Percentiles rank a stretch among this genome's conserved stretches.
phyloP scores from a whole-genome alignment of 1,284 basidiomycete species.

The Mycosarcoma mackinlayi region DNA sequence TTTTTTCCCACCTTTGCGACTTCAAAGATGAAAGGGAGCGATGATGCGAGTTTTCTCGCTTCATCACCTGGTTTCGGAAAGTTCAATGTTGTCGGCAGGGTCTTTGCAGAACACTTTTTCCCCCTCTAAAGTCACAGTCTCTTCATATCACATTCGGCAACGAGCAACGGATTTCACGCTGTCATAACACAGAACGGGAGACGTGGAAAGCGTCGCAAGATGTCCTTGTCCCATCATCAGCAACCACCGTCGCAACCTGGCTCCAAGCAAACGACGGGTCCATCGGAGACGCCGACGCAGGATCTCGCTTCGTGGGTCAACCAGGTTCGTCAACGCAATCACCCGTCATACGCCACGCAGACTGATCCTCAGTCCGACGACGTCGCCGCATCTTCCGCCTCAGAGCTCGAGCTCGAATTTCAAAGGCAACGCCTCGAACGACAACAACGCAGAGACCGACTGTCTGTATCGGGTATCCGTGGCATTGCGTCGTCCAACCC shows the following conservation, averaged over 20 bases:
- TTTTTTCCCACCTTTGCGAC: too few species aligned
- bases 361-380: conserved; percentile 1
- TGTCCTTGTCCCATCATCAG: conserved; percentile 25
- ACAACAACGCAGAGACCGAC: conserved; percentile 38
- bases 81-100: conserved; percentile 8
- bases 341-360: conserved; percentile 24
- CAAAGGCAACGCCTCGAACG: conserved; percentile 41
- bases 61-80: conserved; percentile 8
- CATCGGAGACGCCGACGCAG: conserved; percentile 26
- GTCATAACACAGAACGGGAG: conserved; percentile 5
- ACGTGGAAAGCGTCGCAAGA: conserved; percentile 5
- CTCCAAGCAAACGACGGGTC: conserved; percentile 6
- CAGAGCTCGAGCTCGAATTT: conserved; percentile 40
- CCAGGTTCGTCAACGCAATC: conserved; percentile 44
- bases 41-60: background rate
- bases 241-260: conserved; percentile 9
- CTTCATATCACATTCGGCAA: conserved; percentile 20
- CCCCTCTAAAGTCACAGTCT: conserved; percentile 28
- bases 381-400: conserved; percentile 17
- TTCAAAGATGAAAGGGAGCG: too few species aligned
- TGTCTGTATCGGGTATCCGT: conserved; percentile 39
- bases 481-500: conserved; percentile 43
- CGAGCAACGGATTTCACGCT: background rate
- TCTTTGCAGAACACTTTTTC: background rate
- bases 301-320: conserved; percentile 47